These are phyloP conservation scores for Cyclocybe aegerita DNA, from an alignment of 768 basidiomycete species.

Conservation along the genomic window DNA sequence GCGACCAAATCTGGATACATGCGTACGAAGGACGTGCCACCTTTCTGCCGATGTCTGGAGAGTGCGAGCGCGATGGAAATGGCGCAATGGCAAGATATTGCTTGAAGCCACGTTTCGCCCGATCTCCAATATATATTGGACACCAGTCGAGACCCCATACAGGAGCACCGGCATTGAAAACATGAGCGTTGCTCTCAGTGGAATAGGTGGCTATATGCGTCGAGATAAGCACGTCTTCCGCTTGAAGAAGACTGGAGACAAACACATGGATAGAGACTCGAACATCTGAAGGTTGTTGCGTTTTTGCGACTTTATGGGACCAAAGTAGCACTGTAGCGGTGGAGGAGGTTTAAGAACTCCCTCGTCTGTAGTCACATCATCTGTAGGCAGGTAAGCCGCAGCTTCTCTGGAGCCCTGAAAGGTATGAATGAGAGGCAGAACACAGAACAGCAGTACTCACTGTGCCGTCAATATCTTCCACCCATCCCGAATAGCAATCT, in stretches of 20 bases:
- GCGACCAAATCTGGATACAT: slow-evolving; percentile 88
- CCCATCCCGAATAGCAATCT: slow-evolving; percentile 40
- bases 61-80: slow-evolving; percentile 62
- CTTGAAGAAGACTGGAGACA: slow-evolving; percentile 15
- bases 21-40: slow-evolving; percentile 53
- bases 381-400: slow-evolving; percentile 57
- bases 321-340: slow-evolving; percentile 61
- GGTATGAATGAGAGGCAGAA: neutral
- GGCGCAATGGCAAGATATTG: slow-evolving; percentile 88
- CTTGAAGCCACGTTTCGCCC: slow-evolving; percentile 32
- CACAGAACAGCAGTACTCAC: slow-evolving; percentile 36
- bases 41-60: slow-evolving; percentile 66
- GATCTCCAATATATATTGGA: slow-evolving; percentile 65
- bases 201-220: slow-evolving; percentile 53
- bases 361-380: slow-evolving; percentile 47
- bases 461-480: slow-evolving; percentile 44
- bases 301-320: slow-evolving; percentile 57
- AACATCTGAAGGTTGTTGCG: slow-evolving; percentile 52
- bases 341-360: slow-evolving; percentile 52
- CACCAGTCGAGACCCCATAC: slow-evolving; percentile 96
- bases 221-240: neutral
- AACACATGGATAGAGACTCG: slow-evolving; percentile 58
- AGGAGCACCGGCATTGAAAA: slow-evolving; percentile 87
- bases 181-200: slow-evolving; percentile 56
- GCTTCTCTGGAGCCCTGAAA: slow-evolving; percentile 45